Evolutionary conservation across 1,284 basidiomycete genomes (phyloP), one percentile per base, ranked within the genome.

Genomic region (Cryptococcus sp.): DNA sequence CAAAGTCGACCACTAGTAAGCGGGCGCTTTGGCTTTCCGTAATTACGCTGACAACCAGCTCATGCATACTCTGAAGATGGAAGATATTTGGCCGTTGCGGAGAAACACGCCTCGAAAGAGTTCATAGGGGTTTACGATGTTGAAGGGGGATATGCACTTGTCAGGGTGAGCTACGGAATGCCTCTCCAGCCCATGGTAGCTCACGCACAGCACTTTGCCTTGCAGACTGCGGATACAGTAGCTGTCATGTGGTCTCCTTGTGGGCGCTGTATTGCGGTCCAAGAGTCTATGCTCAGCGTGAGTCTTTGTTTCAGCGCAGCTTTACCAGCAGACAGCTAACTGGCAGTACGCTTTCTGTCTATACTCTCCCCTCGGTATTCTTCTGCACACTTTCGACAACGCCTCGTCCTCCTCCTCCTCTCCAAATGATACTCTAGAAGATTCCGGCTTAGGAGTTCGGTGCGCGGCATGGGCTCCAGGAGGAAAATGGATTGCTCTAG

Each of bases 81-180:
- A 4, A 80, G 82, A 23, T 90, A 90, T 66, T 83, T 92, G 60
- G 75, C 87, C 12, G 73, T 91, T 2, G 86, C 84, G 4, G 90
- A 93, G 65, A 78, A 87, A 16, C 88, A 92, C 63, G 83, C 83
- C 56, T 89, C 86, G 1, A 90, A 85, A 67, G 89, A 92, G 63
- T 84, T 83, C 0, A 63, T 90, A 1, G 87, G 87, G 12, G 74
- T 93, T 2, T 93, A 93, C 66, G 89, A 92, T 61, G 74, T 81
- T 2, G 63, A 75, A 2, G 80, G 86, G 53, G 75, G 76, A 0
- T 89, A 84, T 66, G 82, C 81, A 54, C 76, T 91, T 19, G 78
- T 86, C 39, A 78, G 87, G 62, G 89, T 91, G 69, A 47, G 82
- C 71, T 21, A n/a, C n/a, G 18, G 23, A 47, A 12, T 19, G 11